These are phyloP conservation scores for Tripterygium wilfordii DNA, from an alignment of 177 flowering plant genomes.

Conservation along the genomic window DNA sequence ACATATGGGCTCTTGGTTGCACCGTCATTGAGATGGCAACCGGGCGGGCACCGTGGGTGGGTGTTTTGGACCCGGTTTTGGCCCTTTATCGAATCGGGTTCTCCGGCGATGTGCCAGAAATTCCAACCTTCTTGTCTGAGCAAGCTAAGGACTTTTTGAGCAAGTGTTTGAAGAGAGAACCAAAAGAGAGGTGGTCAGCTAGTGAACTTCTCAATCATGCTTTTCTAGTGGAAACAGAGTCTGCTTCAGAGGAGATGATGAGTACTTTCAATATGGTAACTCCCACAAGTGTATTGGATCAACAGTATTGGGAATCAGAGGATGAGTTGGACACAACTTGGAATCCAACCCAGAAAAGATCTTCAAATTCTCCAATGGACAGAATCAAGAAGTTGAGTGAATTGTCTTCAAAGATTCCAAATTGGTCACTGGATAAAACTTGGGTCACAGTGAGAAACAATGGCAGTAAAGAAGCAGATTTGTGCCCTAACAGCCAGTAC, in stretches of 20 bases:
- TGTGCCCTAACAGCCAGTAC: neutral
- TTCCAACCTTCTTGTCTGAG: constrained; percentile 21
- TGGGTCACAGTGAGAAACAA: constrained; percentile 47
- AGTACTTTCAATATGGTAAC: constrained; percentile 1
- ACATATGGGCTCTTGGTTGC: constrained; percentile 40
- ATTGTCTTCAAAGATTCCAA: constrained; percentile 6
- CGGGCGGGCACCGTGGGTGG: constrained; percentile 23
- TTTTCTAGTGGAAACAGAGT: constrained; percentile 9
- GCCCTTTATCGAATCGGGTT: constrained; percentile 24
- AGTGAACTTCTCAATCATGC: constrained; percentile 23
- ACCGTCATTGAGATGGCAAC: constrained; percentile 32
- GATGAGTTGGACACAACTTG: constrained; percentile 4
- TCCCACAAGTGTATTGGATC: constrained; percentile 31
- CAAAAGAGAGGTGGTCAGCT: constrained; percentile 30
- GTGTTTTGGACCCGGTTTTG: constrained; percentile 14
- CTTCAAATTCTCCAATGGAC: constrained; percentile 11
- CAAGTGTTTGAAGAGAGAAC: constrained; percentile 30
- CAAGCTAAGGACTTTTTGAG: constrained; percentile 28
- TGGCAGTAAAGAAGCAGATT: neutral
- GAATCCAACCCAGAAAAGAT: neutral
- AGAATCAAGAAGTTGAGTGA: constrained; percentile 23
- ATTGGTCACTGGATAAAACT: constrained; percentile 35
- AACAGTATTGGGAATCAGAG: constrained; percentile 17
- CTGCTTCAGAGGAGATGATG: neutral
- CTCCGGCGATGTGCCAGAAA: constrained; percentile 20